Base-by-base conservation (phyloP, 306 rosid genomes). In the Acacia melanoxylon region DNA sequence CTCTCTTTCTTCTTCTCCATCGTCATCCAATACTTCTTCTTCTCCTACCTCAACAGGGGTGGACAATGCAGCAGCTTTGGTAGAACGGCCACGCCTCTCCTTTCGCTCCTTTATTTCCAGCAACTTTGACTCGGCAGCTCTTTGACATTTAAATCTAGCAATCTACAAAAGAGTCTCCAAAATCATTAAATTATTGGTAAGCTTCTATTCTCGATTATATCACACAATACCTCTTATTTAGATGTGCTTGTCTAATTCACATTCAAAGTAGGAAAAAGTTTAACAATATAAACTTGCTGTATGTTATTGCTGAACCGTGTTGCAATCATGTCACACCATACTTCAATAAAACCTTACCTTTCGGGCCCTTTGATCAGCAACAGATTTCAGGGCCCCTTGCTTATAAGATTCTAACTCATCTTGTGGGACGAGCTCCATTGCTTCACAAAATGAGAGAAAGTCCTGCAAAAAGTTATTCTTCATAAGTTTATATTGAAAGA, bases 1-100 rank as follows among this genome's bases (percentile, higher is more conserved):
- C 99, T 96, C 94, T 41, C 98, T 88, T 84, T 96, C 98, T 86
- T 96, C 99, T 83, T 93, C 99, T 37, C 94, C 98, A 80, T 93
- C 99, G 68, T 93, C 98, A 69, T 93, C 97, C 74, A 90, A 78
- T 52, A 79, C 87, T 85, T 93, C 99, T 86, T 96, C 99, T 83
- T 96, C 99, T 49, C 97, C 98, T 56, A 88, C 91, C 91, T 93
- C 97, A 58, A 95, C 87, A 72, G 97, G 98, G 76, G 99, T 88
- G 45, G 99, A 95, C 85, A 95, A 58, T 37, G 98, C 91, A 86
- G 99, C 88, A 74, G 99, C 99, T 83, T 78, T 91, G 78, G 91
- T 89, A 42, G 99, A 96, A 84, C 97, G 96, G 13, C 94, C 91
- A 41, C 98, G 94, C 24, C 98, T 88, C 87, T 93, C 99, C 78